Conservation (phyloP, 345 rosid genomes). For the Citrus cavaleriei region DNA sequence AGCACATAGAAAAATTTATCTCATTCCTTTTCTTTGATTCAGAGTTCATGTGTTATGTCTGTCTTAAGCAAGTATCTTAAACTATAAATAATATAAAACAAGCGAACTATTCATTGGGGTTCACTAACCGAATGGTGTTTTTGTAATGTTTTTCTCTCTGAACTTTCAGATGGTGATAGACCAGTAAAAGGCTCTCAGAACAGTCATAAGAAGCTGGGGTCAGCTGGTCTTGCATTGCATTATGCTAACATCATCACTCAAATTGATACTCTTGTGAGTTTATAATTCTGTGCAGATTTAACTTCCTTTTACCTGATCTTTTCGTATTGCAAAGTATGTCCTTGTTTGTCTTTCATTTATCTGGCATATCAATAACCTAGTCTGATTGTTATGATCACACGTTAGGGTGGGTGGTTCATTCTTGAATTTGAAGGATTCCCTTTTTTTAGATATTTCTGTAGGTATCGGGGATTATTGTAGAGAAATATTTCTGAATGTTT, state of each 20-base stretch:
- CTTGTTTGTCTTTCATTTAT: background rate
- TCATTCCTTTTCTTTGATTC: background rate
- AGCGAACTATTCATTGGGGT: background rate
- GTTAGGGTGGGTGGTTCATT: background rate
- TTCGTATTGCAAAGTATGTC: background rate
- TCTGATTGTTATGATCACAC: background rate
- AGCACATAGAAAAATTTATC: background rate
- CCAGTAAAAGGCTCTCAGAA: constrained; percentile 34
- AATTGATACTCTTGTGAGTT: constrained; percentile 92
- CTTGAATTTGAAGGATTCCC: background rate
- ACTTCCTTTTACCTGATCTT: background rate
- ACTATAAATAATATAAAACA: background rate
- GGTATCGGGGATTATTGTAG: background rate
- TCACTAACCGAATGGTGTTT: background rate
- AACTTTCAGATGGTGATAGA: constrained; percentile 61
- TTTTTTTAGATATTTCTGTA: background rate
- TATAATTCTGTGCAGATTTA: background rate
- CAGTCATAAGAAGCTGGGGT: constrained; percentile 65
- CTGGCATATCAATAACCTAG: background rate
- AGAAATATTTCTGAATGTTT: background rate
- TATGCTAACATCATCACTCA: constrained; percentile 94
- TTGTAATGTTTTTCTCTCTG: constrained; percentile 10
- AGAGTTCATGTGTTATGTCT: background rate
- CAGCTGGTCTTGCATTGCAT: constrained; percentile 96
- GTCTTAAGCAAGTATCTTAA: background rate